A percentile compares a stretch with the other conserved stretches of the same genome.
Conservation (phyloP, 176 grass and related monocot genomes). For the Zea luxurians region DNA sequence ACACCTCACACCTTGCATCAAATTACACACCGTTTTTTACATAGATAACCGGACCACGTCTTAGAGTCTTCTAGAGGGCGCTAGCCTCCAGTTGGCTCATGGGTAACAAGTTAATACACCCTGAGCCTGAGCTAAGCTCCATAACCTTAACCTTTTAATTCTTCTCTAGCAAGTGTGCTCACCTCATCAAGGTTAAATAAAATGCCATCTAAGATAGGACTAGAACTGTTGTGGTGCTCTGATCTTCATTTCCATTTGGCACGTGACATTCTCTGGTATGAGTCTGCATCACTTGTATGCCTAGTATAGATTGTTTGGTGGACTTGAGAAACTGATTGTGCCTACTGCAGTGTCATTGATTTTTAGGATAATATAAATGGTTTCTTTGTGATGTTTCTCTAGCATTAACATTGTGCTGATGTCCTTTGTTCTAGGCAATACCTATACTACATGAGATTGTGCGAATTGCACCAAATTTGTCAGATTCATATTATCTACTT, state of each 20-base stretch:
- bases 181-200: background rate
- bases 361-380: background rate
- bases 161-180: conserved; percentile 1
- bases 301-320: background rate
- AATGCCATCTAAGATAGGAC: background rate
- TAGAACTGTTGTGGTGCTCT: background rate
- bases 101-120: background rate
- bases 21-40: background rate
- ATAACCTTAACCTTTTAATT: conserved; percentile 5
- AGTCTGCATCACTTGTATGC: background rate
- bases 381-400: conserved; percentile 9
- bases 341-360: background rate
- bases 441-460: conserved; percentile 84
- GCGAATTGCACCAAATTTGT: conserved; percentile 69
- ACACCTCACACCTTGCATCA: background rate
- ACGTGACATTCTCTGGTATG: background rate
- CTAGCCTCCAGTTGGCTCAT: background rate
- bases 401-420: background rate
- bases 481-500: conserved; percentile 81
- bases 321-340: background rate
- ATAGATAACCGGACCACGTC: background rate
- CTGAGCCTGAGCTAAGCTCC: background rate
- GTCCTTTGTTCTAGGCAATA: conserved; percentile 51
- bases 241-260: background rate
- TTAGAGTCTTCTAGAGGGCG: background rate